Evolutionary conservation across 192 early-diverging fungal species (phyloP), one percentile per base, ranked within the genome.

Genomic region (Chytriomyces sp.): DNA sequence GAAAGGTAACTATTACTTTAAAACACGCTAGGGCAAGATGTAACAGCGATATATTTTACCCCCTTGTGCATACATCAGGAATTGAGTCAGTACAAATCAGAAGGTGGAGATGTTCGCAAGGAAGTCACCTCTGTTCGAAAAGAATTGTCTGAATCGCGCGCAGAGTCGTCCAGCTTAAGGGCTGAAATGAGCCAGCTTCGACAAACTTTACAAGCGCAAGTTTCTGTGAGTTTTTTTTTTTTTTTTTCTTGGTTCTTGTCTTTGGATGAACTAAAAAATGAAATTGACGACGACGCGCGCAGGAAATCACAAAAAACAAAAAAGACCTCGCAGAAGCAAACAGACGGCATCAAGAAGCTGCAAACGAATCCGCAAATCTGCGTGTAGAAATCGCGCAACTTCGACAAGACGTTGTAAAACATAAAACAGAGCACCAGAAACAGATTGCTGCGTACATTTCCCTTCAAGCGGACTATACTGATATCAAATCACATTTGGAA

Each of bases 171-270:
- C 35, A 45, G 26, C 26, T 20, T 73, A 5, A 16, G 71, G 18
- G 46, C 71, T n/a, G 71, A 73, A 62, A 73, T 73, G 71, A 73
- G 71, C 47, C 45, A 45, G 45, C 23, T 73, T 9, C 7, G 71
- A 26, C 71, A 73, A 26, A 61, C 9, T 13, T 13, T 16, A 6
- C 61, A 62, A 45, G 60, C 18, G 8, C 35, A 61, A 28, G 18
- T 63, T 62, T 44, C n/a, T 13, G 69, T 71, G 48, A 50, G 35
- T 35, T 1, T 4, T 1, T 57, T 57, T 2, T 5, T 20, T 57
- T 57, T 20, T 57, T 57, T 35, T 2, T 35, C n/a, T n/a, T n/a
- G n/a, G n/a, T n/a, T n/a, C n/a, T n/a, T n/a, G n/a, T n/a, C n/a
- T n/a, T n/a, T n/a, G n/a, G n/a, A n/a, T n/a, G n/a, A n/a, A n/a